A percentile compares a stretch with the other conserved stretches of the same genome.
Evolutionary conservation across 73 alveolate genomes (phyloP).

Genomic region (Stentor coeruleus): DNA sequence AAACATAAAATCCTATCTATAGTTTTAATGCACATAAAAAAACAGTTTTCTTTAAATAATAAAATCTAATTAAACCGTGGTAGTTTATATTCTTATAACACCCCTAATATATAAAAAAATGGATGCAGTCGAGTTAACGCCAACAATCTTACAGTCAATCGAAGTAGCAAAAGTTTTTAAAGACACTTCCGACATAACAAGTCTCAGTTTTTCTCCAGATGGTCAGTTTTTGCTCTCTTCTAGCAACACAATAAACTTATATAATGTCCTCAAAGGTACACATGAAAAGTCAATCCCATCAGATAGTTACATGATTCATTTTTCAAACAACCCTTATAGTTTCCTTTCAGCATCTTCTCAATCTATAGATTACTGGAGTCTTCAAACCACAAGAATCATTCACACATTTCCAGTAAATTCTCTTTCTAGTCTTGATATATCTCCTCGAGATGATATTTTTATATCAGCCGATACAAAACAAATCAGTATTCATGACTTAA

Average conservation of each 20-base stretch:
- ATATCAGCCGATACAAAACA: neutral
- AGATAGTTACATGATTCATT: neutral
- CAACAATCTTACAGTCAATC: neutral
- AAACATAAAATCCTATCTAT: too few relatives aligned
- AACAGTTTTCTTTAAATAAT: too few relatives aligned
- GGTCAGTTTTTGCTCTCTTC: neutral
- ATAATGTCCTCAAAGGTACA: neutral
- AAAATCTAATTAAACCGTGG: too few relatives aligned
- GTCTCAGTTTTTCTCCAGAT: neutral
- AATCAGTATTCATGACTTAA: neutral
- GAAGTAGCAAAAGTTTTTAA: neutral
- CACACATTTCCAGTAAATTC: neutral
- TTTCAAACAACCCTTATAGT: neutral
- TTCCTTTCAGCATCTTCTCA: neutral
- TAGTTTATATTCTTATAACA: too few relatives aligned
- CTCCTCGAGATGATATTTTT: neutral
- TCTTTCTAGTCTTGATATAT: neutral
- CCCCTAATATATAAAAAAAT: too few relatives aligned
- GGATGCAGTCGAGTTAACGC: neutral
- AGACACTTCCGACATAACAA: neutral
- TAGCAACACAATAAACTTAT: neutral
- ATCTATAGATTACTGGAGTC: neutral
- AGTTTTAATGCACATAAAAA: too few relatives aligned
- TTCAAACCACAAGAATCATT: neutral
- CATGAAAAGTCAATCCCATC: neutral